Conservation (phyloP, 331 rosid genomes). For the Stylosanthes scabra region DNA sequence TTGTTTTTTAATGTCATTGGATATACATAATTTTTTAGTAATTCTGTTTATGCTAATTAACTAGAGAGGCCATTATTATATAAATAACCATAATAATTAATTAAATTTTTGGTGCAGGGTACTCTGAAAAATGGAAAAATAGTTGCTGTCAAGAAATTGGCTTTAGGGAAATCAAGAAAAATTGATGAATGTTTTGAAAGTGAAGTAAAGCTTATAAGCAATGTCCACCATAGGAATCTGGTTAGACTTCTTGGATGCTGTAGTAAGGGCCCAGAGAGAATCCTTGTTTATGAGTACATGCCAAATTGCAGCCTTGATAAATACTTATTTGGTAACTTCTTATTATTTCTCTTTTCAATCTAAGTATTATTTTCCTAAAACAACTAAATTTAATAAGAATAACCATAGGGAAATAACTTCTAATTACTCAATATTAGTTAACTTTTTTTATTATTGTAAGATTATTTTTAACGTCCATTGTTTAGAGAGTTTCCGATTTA, state of each 20-base stretch:
- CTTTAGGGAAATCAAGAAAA: conserved; percentile 51
- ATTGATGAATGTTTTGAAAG: conserved; percentile 62
- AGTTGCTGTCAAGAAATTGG: conserved; percentile 71
- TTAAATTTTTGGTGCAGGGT: conserved; percentile 49
- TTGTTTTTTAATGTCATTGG: neutral
- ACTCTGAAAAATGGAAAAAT: conserved; percentile 69
- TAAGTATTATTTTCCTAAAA: neutral
- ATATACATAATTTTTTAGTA: no score
- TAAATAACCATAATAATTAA: neutral
- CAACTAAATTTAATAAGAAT: no score
- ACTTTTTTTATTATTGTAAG: no score
- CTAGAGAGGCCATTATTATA: no score
- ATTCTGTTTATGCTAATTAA: no score
- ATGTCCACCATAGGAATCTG: conserved; percentile 75
- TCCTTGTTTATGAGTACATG: conserved; percentile 81
- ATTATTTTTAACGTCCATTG: no score
- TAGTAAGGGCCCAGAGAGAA: conserved; percentile 65
- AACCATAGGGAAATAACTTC: no score
- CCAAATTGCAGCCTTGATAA: conserved; percentile 64
- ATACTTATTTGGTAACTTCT: conserved; percentile 71
- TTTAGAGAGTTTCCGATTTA: no score
- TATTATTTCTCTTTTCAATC: conserved; percentile 15
- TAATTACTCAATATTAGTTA: no score
- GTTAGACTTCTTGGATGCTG: conserved; percentile 84
- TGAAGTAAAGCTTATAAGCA: conserved; percentile 76